phyloP scores from a whole-genome alignment of 2,329 filamentous ascomycete genomes.

The Phialophora tarda region DNA sequence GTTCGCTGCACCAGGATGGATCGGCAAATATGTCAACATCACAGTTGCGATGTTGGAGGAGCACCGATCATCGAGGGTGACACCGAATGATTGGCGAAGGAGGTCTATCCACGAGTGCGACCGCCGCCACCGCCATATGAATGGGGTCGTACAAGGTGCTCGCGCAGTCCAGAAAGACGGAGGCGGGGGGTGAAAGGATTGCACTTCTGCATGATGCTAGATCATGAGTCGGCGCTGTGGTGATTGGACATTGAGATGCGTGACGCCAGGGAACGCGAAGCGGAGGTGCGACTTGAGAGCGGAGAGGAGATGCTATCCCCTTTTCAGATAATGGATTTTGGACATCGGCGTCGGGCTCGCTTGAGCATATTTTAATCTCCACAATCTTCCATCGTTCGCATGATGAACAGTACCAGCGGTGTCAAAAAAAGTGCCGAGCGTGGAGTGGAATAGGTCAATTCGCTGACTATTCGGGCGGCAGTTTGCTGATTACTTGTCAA shows the following conservation, averaged over 20 bases:
- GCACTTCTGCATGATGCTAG: neutral
- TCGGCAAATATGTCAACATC: slow-evolving; percentile 1
- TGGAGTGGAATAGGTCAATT: neutral
- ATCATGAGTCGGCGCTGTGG: neutral
- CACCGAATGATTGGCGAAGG: neutral
- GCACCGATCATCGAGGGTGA: neutral
- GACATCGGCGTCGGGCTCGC: slow-evolving; percentile 3
- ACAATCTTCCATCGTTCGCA: neutral
- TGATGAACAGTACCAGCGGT: neutral
- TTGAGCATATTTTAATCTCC: neutral
- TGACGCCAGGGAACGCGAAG: slow-evolving; percentile 1
- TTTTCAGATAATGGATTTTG: slow-evolving; percentile 30
- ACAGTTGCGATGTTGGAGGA: neutral
- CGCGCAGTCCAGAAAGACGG: neutral
- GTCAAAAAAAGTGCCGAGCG: slow-evolving; percentile 2
- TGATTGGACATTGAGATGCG: slow-evolving; percentile 20
- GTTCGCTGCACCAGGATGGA: neutral
- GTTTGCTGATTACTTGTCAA: neutral
- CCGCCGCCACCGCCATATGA: neutral
- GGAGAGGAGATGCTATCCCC: slow-evolving; percentile 22
- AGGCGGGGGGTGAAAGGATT: slow-evolving; percentile 9
- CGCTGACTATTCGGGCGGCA: neutral
- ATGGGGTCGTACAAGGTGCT: neutral
- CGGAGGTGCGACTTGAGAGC: slow-evolving; percentile 15
- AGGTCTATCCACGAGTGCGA: neutral